Evolutionary conservation across 2,329 filamentous ascomycete genomes (phyloP).

Genomic region (Aspergillus spinulosporus): DNA sequence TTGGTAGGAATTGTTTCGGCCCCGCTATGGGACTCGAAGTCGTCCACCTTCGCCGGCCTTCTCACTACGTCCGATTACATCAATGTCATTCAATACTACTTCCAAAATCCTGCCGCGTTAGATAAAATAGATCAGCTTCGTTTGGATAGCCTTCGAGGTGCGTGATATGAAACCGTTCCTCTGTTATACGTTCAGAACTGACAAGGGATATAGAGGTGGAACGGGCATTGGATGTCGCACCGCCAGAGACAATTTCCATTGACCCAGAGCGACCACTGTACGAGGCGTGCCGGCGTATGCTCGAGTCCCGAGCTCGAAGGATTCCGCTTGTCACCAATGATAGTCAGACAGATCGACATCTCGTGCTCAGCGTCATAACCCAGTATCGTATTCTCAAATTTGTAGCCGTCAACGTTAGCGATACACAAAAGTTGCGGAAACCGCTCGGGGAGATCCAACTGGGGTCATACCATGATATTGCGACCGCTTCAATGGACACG

Average conservation of each 20-base stretch:
- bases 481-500: slow-evolving; percentile 83
- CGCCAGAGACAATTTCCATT: slow-evolving; percentile 94
- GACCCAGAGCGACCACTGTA: slow-evolving; percentile 88
- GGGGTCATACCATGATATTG: slow-evolving; percentile 78
- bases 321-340: slow-evolving; percentile 93
- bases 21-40: slow-evolving; percentile 92
- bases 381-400: slow-evolving; percentile 99
- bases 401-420: slow-evolving; percentile 89
- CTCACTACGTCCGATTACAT: slow-evolving; percentile 97
- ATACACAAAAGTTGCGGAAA: slow-evolving; percentile 86
- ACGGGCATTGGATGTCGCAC: slow-evolving; percentile 83
- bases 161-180: slow-evolving; percentile 22
- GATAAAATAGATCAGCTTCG: slow-evolving; percentile 91
- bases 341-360: slow-evolving; percentile 87
- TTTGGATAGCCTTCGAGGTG: slow-evolving; percentile 86
- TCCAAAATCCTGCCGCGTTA: slow-evolving; percentile 89
- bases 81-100: slow-evolving; percentile 99
- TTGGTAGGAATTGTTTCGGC: slow-evolving; percentile 90
- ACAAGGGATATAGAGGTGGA: slow-evolving; percentile 72
- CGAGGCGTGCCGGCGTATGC: slow-evolving; percentile 92
- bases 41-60: slow-evolving; percentile 88
- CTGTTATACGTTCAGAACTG: neutral
- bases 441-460: slow-evolving; percentile 79
- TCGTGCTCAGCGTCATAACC: slow-evolving; percentile 96
- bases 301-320: slow-evolving; percentile 85